Evolutionary conservation across 1,139 yeast species (phyloP), one percentile per base, ranked within the genome.

Genomic region (Suhomyces wounanorum): DNA sequence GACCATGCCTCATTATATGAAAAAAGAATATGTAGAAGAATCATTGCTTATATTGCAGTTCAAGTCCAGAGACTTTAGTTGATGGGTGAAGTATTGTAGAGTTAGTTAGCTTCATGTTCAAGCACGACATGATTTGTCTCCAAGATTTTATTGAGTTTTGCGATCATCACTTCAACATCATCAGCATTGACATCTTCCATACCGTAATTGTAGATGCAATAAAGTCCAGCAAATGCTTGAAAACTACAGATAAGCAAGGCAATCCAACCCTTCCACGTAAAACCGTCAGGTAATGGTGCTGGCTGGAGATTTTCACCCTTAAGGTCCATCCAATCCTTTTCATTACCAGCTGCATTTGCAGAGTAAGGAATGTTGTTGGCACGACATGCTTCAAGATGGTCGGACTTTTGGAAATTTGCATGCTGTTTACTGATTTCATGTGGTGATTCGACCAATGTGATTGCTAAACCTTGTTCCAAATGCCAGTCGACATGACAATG

Each of bases 401-500:
- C 73, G 5, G 21, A 17, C 1, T 74, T 76, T 28, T 79, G 77
- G 7, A 62, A 54, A 9, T 63, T 55, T 26, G 57, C 35, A 47
- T 72, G 73, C 31, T 69, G 67, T 38, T 64, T 57, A 61, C 82
- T 83, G 40, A 86, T 65, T 26, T 70, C 69, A 37, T 71, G 59
- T 18, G 96, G 96, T 39, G 89, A 91, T 70, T 89, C 96, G 46
- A 89, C 73, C 38, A 87, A 78, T 1, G 81, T 78, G 52, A 85
- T 72, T 14, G 91, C 92, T 54, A 90, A 78, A 55, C 97, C 97
- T 70, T 89, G 96, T 61, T 83, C 84, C 75, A 90, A 79, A 73
- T 90, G 97, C 97, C 97, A 90, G 63, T 90, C 96, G 58, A 90
- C 85, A 63, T 90, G 97, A 72, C 97, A 91, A 68, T 90, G 97